Percentiles rank a stretch among this genome's conserved stretches.
Evolutionary conservation across 2,329 filamentous ascomycete genomes (phyloP).

Genomic region (Verticillium nonalfalfae): DNA sequence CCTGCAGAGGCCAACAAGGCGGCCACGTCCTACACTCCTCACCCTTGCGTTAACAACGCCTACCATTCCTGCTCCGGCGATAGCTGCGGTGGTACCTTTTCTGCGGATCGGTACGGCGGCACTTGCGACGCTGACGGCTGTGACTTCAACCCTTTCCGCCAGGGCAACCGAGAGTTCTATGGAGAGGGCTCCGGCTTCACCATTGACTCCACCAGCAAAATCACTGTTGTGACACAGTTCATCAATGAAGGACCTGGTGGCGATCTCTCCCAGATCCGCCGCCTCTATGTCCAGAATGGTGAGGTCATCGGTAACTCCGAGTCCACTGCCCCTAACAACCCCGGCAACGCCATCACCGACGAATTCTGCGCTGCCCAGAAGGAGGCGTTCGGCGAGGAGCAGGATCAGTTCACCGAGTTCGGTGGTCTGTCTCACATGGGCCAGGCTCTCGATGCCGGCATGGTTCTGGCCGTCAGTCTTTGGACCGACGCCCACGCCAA

Average conservation of each 20-base stretch:
- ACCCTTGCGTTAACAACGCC: slow-evolving; percentile 49
- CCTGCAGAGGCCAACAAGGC: slow-evolving; percentile 53
- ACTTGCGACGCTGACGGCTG: slow-evolving; percentile 64
- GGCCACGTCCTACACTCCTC: slow-evolving; percentile 58
- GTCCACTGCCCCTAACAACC: slow-evolving; percentile 27
- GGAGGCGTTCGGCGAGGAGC: slow-evolving; percentile 47
- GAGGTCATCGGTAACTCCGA: slow-evolving; percentile 49
- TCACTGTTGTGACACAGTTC: slow-evolving; percentile 66
- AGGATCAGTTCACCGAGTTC: slow-evolving; percentile 41
- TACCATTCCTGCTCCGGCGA: slow-evolving; percentile 44
- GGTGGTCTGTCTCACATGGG: slow-evolving; percentile 55
- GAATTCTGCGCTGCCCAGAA: slow-evolving; percentile 55
- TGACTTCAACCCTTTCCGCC: slow-evolving; percentile 64
- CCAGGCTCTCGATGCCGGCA: slow-evolving; percentile 30
- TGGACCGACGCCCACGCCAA: slow-evolving; percentile 58
- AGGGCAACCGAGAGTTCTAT: slow-evolving; percentile 59
- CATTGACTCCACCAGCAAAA: slow-evolving; percentile 51
- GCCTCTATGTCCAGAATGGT: slow-evolving; percentile 60
- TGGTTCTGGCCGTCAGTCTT: slow-evolving; percentile 43
- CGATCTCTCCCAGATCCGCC: slow-evolving; percentile 52
- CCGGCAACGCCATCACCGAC: slow-evolving; percentile 45
- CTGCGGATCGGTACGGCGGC: slow-evolving; percentile 49
- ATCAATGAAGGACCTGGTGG: slow-evolving; percentile 35
- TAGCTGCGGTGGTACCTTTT: slow-evolving; percentile 47
- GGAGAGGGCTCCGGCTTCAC: slow-evolving; percentile 44